Percentiles rank a stretch among this genome's conserved stretches.
Evolutionary conservation across 73 alveolate genomes (phyloP).

Genomic region (Paraurostyla sp.): DNA sequence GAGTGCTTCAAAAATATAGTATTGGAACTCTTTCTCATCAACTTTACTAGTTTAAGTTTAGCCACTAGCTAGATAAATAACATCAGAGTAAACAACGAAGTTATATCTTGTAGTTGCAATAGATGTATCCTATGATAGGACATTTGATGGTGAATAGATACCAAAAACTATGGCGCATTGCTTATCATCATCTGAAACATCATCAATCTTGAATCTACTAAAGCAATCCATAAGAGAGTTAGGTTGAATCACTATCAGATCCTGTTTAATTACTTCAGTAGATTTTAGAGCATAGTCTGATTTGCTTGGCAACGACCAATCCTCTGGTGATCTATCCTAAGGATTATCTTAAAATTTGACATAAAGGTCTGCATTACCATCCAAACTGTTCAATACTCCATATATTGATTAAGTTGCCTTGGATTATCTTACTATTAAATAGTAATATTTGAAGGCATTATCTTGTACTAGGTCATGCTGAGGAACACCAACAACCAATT

Average conservation of each 20-base stretch:
- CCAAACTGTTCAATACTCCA: neutral
- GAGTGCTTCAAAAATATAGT: constrained; percentile 5
- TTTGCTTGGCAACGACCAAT: neutral
- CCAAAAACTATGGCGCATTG: constrained; percentile 50
- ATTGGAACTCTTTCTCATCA: constrained; percentile 43
- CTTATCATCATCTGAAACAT: neutral
- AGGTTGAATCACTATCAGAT: neutral
- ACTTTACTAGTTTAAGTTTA: constrained; percentile 25
- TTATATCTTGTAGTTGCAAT: neutral
- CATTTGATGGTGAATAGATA: too few relatives aligned
- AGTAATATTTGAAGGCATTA: neutral
- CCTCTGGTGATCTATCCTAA: neutral
- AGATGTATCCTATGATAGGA: too few relatives aligned
- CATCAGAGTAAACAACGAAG: constrained; percentile 38
- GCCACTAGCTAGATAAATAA: neutral
- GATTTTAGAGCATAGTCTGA: neutral
- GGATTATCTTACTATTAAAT: neutral
- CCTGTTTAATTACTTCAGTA: neutral
- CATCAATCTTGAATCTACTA: neutral
- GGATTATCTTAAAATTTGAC: constrained; percentile 35
- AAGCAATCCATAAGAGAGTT: neutral
- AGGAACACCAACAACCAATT: neutral
- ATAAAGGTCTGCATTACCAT: neutral
- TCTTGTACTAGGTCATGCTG: neutral
- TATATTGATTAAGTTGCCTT: neutral